Evolutionary conservation across 2,329 filamentous ascomycete species (phyloP), one percentile per base, ranked within the genome.

Genomic region (Cadophora sp.): DNA sequence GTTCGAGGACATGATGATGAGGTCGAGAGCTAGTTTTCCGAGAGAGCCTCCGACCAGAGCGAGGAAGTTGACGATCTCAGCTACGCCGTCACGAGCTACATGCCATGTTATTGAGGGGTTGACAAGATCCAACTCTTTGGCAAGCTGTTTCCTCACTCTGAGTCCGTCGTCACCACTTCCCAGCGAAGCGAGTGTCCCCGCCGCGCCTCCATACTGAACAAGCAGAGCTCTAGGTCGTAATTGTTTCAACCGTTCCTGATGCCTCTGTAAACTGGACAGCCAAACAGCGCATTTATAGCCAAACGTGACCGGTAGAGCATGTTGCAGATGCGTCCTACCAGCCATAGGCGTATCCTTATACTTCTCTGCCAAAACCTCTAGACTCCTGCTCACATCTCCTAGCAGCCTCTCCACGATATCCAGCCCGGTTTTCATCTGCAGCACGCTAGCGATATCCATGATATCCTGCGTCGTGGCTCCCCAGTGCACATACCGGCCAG

Each of bases 401-500:
- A 87, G 75, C 3, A 82, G 78, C 4, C 76, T 72, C 66, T 84
- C 80, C 4, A 87, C 79, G 18, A 87, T 79, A 0, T 76, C 74
- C 16, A 87, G 75, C 0, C 84, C 84, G 14, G 79, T 70, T 50
- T 84, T 82, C 74, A 86, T 85, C 70, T 87, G 85, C 9, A 87
- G 71, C 1, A 85, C 77, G 14, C 80, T 82, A 0, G 84, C 85
- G 0, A 82, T 77, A 68, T 87, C 85, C 84, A 86, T 87, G 66
- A 87, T 86, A 70, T 87, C 85, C 69, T 87, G 85, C 0, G 85
- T 87, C 0, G 85, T 87, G 1, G 85, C 84, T 9, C 85, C 85
- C 84, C 85, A 87, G 72, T 87, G 85, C 13, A 87, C 81, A 70
- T 85, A 87, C 66, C 80, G 79, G n/a, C 75, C 79, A 5, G 76